Evolutionary conservation across 164 flowering plant species (phyloP), one percentile per base, ranked within the genome.

Genomic region (Kingdonia uniflora): DNA sequence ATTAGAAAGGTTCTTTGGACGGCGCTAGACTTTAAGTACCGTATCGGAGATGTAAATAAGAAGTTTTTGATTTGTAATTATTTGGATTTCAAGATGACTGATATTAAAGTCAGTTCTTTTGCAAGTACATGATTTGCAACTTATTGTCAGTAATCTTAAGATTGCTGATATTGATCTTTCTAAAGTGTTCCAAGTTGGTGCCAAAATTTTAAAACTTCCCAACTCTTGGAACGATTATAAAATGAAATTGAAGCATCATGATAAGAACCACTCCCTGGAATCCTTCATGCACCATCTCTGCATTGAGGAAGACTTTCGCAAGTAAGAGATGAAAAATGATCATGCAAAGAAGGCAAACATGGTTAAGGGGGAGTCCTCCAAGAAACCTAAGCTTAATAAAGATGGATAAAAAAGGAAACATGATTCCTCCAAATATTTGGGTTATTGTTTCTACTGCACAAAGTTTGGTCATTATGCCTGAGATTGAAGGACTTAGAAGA

Each of bases 41-140:
- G 22, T 2, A 49, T 49, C 11, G 39, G 29, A 26, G 37, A 49
- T 37, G 37, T 39, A 25, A 49, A 39, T 25, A 49, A 49, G 14
- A 49, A 49, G 6, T 25, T 49, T 49, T 14, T 49, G 5, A 26
- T 49, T 49, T 25, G 6, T n/a, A 49, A 49, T 49, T 49, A 49
- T n/a, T 4, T 49, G 38, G 38, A 49, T 25, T 14, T 23, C 1
- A n/a, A n/a, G n/a, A n/a, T n/a, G n/a, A n/a, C n/a, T n/a, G n/a
- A n/a, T n/a, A n/a, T n/a, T n/a, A n/a, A 16, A 22, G 5, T 42
- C 48, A 1, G 22, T 54, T 15, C 14, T 54, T 14, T 12, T 16
- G 0, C 48, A 54, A 54, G 57, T 43, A 1, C 21, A 41, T 54
- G 57, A 54, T 3, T 6, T 54, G 2, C 48, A 42, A 24, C 19